Conservation (phyloP, 768 basidiomycete species). For the Podaxis sp. region DNA sequence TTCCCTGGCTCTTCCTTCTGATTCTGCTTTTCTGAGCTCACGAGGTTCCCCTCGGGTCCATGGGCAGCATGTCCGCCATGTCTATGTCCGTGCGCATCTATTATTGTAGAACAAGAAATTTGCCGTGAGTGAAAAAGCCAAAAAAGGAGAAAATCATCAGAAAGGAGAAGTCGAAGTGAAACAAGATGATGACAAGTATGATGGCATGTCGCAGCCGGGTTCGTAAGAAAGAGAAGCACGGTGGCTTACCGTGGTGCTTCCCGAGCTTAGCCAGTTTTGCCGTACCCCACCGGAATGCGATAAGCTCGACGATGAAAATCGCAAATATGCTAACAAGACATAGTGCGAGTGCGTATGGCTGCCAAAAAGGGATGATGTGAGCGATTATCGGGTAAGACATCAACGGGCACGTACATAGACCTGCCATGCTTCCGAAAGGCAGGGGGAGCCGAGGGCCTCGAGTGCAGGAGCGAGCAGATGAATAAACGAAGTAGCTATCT, state of each 20-base stretch:
- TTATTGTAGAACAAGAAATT: slow-evolving; percentile 6
- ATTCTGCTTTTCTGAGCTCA: slow-evolving; percentile 11
- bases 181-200: neutral
- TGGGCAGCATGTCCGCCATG: slow-evolving; percentile 63
- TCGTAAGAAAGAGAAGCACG: neutral
- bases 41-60: slow-evolving; percentile 54
- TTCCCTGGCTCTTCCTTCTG: slow-evolving; percentile 19
- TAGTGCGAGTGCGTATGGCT: slow-evolving; percentile 84
- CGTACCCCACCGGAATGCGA: slow-evolving; percentile 87
- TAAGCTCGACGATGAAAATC: slow-evolving; percentile 83
- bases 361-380: slow-evolving; percentile 2
- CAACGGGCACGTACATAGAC: slow-evolving; percentile 58
- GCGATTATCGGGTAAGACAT: slow-evolving; percentile 1
- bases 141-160: neutral
- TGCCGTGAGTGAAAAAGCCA: neutral
- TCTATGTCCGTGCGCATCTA: slow-evolving; percentile 71
- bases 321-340: slow-evolving; percentile 78
- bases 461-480: slow-evolving; percentile 79
- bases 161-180: neutral
- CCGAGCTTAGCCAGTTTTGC: slow-evolving; percentile 69
- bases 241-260: slow-evolving; percentile 51
- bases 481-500: slow-evolving; percentile 91
- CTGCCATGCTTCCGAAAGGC: slow-evolving; percentile 69
- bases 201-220: neutral
- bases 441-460: slow-evolving; percentile 66